Conservation (phyloP, 2,329 filamentous ascomycete genomes). For the Diaporthe ampelina region DNA sequence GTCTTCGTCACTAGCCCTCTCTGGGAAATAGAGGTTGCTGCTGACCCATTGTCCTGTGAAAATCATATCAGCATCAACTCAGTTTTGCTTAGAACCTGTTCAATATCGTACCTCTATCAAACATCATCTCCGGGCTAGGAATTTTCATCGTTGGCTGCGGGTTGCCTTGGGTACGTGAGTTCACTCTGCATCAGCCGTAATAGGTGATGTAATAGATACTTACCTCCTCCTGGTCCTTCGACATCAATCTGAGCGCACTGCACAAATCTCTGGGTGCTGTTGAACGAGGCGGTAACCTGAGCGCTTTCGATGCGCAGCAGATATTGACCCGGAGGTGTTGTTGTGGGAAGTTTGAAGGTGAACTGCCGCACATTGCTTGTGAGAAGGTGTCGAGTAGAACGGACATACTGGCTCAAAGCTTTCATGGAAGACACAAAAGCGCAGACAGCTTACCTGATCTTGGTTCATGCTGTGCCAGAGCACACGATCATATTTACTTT, state of each 20-base stretch:
- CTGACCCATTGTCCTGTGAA: neutral
- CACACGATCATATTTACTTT: neutral
- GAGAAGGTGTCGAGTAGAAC: neutral
- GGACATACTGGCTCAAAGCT: neutral
- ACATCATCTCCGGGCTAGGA: neutral
- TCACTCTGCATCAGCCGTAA: neutral
- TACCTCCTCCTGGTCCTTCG: slow-evolving; percentile 2
- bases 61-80: neutral
- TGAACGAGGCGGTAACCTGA: neutral
- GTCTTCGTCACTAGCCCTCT: neutral
- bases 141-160: neutral
- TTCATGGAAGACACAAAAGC: neutral
- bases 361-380: neutral
- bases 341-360: neutral
- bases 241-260: neutral
- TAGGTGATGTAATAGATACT: neutral
- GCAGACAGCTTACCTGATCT: neutral
- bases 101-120: neutral
- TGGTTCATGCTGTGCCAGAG: slow-evolving; percentile 2
- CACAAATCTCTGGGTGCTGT: neutral
- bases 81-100: neutral
- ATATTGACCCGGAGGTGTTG: neutral
- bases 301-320: neutral
- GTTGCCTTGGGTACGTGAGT: neutral
- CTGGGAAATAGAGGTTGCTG: neutral